Base-by-base conservation (phyloP, 306 rosid species). In the Gleditsia sinensis region DNA sequence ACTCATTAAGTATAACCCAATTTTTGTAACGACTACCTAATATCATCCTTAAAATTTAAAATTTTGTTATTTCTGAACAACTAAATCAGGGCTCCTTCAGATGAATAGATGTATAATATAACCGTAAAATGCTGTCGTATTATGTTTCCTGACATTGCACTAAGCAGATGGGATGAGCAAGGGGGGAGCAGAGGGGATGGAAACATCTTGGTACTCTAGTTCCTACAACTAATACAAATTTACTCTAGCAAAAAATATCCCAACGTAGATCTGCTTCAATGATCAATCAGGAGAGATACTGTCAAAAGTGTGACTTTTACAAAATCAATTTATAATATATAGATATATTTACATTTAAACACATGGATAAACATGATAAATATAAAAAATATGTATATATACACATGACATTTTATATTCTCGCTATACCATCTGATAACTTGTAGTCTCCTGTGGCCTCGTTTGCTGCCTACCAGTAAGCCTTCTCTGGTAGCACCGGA, bases 261-360 rank as follows among this genome's bases (percentile, higher is more conserved):
- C 10, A 53, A 9, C 21, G 34, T 60, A 58, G 23, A 50, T 75
- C 34, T 59, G 58, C 36, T 53, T 34, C 42, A 68, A 48, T 20
- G 53, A 74, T 55, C 33, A 69, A 67, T 16, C 27, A 51, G 53
- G 43, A 32, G 7, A 34, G 39, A 34, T 67, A 27, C 50, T 42
- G 40, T 11, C 54, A 61, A 72, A n/a, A 34, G 72, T 9, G 25
- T 23, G 21, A 23, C 50, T 46, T 66, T 51, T 71, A 72, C 76
- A 81, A 71, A 78, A 76, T 67, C 9, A 76, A 50, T 60, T 20
- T 23, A 76, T 71, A 60, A 46, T 78, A 46, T 78, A 20, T 30
- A 55, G 30, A 17, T 10, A 67, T 84, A 87, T 85, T 54, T 75
- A 88, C 89, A 85, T 45, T 75, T 81, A 60, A 57, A 23, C 65